These are phyloP conservation scores for Ephemerocybe angulata DNA, from an alignment of 768 basidiomycete species.

Conservation along the genomic window DNA sequence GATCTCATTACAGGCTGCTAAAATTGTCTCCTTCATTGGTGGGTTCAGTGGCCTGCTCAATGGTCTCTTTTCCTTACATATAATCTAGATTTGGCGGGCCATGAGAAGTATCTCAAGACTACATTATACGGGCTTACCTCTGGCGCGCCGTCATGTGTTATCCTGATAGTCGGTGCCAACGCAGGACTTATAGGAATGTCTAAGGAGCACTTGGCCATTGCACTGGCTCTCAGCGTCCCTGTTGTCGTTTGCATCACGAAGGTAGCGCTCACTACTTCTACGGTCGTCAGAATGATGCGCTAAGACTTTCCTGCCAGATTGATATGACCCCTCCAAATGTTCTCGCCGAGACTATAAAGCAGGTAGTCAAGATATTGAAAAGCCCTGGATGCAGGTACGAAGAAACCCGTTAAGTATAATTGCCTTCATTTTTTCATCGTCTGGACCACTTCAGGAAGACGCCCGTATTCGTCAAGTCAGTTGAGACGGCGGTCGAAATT, in stretches of 20 bases:
- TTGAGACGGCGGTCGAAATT: slow-evolving; percentile 77
- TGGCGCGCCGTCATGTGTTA: slow-evolving; percentile 86
- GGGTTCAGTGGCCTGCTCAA: slow-evolving; percentile 10
- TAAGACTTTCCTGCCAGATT: slow-evolving; percentile 47
- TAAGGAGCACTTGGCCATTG: slow-evolving; percentile 94
- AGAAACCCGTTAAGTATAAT: slow-evolving; percentile 7
- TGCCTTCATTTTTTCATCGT: background rate
- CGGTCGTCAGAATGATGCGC: background rate
- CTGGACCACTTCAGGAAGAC: slow-evolving; percentile 51
- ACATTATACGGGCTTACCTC: slow-evolving; percentile 94
- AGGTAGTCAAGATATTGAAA: slow-evolving; percentile 87
- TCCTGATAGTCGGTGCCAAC: slow-evolving; percentile 93
- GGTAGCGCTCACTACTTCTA: slow-evolving; percentile 37
- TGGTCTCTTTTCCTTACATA: background rate
- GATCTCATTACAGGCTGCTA: slow-evolving; percentile 82
- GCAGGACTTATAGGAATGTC: slow-evolving; percentile 90
- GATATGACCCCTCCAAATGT: slow-evolving; percentile 97
- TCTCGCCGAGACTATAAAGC: slow-evolving; percentile 85
- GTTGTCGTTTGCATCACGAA: slow-evolving; percentile 94
- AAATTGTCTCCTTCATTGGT: slow-evolving; percentile 94
- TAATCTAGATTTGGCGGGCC: slow-evolving; percentile 82
- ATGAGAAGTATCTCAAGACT: slow-evolving; percentile 89
- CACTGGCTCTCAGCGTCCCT: slow-evolving; percentile 89
- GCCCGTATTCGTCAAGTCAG: slow-evolving; percentile 80
- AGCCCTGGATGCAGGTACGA: slow-evolving; percentile 89